Percentiles rank a stretch among this genome's conserved stretches.
phyloP scores from a whole-genome alignment of 1,284 basidiomycete species.

The Tausonia pullulans region DNA sequence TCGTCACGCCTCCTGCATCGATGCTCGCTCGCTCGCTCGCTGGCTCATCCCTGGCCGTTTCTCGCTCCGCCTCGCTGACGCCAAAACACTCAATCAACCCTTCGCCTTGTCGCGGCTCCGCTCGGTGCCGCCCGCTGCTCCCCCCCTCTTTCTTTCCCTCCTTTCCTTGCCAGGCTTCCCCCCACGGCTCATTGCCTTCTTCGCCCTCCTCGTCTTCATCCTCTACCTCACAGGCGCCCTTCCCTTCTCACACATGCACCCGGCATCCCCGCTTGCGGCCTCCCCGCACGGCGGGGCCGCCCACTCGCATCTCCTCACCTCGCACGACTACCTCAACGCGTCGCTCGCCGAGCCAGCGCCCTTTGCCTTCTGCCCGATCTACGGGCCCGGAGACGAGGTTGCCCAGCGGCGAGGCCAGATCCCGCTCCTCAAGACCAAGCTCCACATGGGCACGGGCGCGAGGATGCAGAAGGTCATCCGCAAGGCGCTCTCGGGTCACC shows the following conservation, averaged over 20 bases:
- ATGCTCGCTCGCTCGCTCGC: not conserved
- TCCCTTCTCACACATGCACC: not conserved
- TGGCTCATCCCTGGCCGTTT: not conserved
- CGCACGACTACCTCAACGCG: conserved; percentile 38
- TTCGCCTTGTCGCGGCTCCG: not conserved
- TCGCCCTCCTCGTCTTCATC: conserved; percentile 15
- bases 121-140: not conserved
- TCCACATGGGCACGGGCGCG: conserved; percentile 72
- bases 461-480: conserved; percentile 71
- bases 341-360: conserved; percentile 50
- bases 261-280: not conserved
- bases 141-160: not conserved
- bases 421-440: conserved; percentile 58
- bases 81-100: not conserved
- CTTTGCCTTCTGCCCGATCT: conserved; percentile 80
- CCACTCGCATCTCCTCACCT: conserved; percentile 36
- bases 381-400: conserved; percentile 67
- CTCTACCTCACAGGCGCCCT: conserved; percentile 14
- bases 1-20: not conserved
- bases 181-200: conserved; percentile 14
- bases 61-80: not conserved
- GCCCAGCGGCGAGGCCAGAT: conserved; percentile 67
- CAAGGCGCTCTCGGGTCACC: conserved; percentile 70
- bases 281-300: conserved; percentile 25
- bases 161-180: conserved; percentile 7